Conservation (phyloP, 192 early-diverging fungal genomes). For the Coemansia sp. region DNA sequence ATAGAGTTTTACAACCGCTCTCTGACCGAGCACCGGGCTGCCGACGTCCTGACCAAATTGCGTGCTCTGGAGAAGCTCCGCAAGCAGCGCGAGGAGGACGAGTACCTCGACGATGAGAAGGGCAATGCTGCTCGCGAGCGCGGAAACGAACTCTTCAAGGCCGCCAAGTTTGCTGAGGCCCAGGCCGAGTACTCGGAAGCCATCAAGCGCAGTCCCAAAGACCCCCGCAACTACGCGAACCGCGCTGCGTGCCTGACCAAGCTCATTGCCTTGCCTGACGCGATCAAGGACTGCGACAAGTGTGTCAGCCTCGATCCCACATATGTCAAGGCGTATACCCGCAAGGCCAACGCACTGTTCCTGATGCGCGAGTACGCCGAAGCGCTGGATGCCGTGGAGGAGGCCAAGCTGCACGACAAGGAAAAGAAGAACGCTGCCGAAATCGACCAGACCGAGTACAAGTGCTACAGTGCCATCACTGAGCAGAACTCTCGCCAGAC, state of each 20-base stretch:
- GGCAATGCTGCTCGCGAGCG: slow-evolving; percentile 89
- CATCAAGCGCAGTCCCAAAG: slow-evolving; percentile 92
- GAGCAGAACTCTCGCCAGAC: slow-evolving; percentile 55
- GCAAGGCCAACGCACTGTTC: slow-evolving; percentile 90
- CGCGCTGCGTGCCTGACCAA: slow-evolving; percentile 95
- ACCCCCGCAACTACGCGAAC: slow-evolving; percentile 92
- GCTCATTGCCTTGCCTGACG: slow-evolving; percentile 91
- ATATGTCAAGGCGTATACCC: slow-evolving; percentile 94
- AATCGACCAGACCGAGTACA: slow-evolving; percentile 78
- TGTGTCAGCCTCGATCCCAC: slow-evolving; percentile 82
- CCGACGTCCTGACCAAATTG: slow-evolving; percentile 87
- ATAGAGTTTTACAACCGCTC: slow-evolving; percentile 94
- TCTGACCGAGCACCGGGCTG: slow-evolving; percentile 91
- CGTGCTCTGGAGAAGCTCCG: slow-evolving; percentile 83
- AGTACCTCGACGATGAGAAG: slow-evolving; percentile 80
- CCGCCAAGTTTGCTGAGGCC: slow-evolving; percentile 80
- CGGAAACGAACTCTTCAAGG: slow-evolving; percentile 94
- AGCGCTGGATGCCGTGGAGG: slow-evolving; percentile 77
- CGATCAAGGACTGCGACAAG: slow-evolving; percentile 91
- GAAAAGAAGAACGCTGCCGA: slow-evolving; percentile 85
- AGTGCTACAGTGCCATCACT: slow-evolving; percentile 81
- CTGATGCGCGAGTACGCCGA: slow-evolving; percentile 88
- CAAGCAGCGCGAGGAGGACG: slow-evolving; percentile 77
- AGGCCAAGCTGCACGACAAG: slow-evolving; percentile 75
- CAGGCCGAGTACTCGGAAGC: slow-evolving; percentile 94